Evolutionary conservation across 768 basidiomycete species (phyloP).

Genomic region (Kondoa subrosea): DNA sequence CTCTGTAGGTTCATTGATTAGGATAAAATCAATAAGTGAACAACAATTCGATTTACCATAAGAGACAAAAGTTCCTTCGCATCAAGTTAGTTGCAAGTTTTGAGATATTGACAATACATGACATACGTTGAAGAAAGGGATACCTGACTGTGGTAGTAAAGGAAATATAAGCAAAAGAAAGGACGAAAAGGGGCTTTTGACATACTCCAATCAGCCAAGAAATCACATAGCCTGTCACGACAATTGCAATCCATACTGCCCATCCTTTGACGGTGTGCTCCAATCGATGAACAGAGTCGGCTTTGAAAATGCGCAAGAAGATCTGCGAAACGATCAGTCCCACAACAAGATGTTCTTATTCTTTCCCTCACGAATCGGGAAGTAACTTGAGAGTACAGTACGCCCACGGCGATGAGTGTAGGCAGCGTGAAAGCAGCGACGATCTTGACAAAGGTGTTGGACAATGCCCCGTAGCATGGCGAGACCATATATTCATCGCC

Average conservation of each 20-base stretch:
- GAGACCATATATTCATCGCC: constrained; percentile 18
- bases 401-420: constrained; percentile 21
- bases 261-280: constrained; percentile 25
- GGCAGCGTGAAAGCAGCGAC: constrained; percentile 26
- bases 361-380: no score
- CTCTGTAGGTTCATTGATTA: background rate
- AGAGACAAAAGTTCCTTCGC: no score
- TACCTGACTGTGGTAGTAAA: no score
- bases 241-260: constrained; percentile 24
- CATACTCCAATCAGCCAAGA: constrained; percentile 17
- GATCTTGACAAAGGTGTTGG: constrained; percentile 14
- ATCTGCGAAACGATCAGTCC: constrained; percentile 15
- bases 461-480: constrained; percentile 20
- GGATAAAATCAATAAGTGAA: no score
- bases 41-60: no score
- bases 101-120: no score
- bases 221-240: constrained; percentile 23
- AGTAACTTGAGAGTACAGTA: constrained; percentile 25
- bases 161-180: no score
- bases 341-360: no score
- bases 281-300: constrained; percentile 20
- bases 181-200: background rate
- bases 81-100: no score
- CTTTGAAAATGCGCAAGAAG: constrained; percentile 26
- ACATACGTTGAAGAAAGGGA: background rate